Evolutionary conservation across 2,329 filamentous ascomycete genomes (phyloP).

Genomic region (Fusarium albosuccineum): DNA sequence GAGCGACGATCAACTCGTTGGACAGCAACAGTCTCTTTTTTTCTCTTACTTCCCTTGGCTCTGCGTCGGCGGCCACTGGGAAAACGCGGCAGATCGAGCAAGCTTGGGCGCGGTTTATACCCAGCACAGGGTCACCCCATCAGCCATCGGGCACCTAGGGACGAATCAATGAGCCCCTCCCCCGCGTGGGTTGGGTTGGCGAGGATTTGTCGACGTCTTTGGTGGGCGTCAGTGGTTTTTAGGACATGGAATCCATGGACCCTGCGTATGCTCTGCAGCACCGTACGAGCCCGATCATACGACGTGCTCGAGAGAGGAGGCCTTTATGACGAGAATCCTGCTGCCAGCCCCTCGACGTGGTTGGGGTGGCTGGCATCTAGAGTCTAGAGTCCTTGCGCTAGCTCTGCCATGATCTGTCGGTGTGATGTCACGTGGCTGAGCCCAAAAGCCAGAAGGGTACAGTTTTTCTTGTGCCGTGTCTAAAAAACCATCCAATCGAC

Average conservation of each 20-base stretch:
- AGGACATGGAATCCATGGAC: constrained; percentile 25
- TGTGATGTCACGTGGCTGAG: constrained; percentile 47
- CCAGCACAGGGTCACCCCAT: constrained; percentile 38
- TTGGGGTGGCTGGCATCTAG: constrained; percentile 34
- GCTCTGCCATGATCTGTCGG: constrained; percentile 39
- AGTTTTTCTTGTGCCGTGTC: not conserved
- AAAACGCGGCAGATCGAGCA: constrained; percentile 45
- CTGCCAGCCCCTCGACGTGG: constrained; percentile 18
- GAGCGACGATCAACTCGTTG: constrained; percentile 17
- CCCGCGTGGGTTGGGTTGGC: constrained; percentile 44
- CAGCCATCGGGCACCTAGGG: constrained; percentile 41
- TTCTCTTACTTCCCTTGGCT: too few species aligned
- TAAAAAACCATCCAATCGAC: not conserved
- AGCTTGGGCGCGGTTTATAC: constrained; percentile 42
- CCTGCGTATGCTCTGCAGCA: constrained; percentile 31
- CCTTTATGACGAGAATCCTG: constrained; percentile 24
- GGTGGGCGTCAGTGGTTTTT: constrained; percentile 31
- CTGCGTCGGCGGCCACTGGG: constrained; percentile 34
- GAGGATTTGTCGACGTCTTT: constrained; percentile 36
- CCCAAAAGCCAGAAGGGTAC: constrained; percentile 18
- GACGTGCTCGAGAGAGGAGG: constrained; percentile 18
- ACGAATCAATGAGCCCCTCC: constrained; percentile 45
- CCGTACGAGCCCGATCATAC: constrained; percentile 41
- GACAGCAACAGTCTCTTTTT: constrained; percentile 21
- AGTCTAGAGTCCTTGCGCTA: constrained; percentile 13